Evolutionary conservation across 139 green algal species (phyloP), one percentile per base, ranked within the genome.

Genomic region (Yamagishiella unicocca): DNA sequence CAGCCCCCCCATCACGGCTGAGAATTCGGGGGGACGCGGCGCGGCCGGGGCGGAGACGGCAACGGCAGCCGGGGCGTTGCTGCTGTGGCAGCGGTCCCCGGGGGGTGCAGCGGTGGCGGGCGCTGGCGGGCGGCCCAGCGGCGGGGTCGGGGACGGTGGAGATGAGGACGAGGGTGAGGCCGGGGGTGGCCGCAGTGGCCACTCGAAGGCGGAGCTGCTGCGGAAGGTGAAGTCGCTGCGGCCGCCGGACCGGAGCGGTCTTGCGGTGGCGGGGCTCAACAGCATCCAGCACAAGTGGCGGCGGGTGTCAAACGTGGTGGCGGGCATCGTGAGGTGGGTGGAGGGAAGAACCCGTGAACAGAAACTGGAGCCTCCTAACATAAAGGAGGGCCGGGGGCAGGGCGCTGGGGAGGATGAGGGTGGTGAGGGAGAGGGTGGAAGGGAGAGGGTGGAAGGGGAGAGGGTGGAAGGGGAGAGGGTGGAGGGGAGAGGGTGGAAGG

Each of bases 281-380:
- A 54, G 27, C 38, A 70, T 46, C 27, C 35, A 46, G 61, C 14
- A 24, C 4, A 8, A n/a, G 14, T 85, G 79, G 79, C 38, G n/a
- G 40, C 58, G 61, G 8, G 19, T 62, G 27, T 40, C 25, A 25
- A 53, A 85, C 38, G 61, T 42, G 21, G 58, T 85, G 19, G 17
- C 61, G 9, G 43, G 40, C 29, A 75, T 85, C 17, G 29, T 75
- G 25, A 73, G 77, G 77, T 84, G 45, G 31, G 45, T 12, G n/a
- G n/a, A 58, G 14, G 50, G 50, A 58, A 12, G 50, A 58, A 58
- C 50, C 50, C 14, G n/a, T n/a, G n/a, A n/a, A n/a, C n/a, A n/a
- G n/a, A n/a, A n/a, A n/a, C n/a, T n/a, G n/a, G n/a, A n/a, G n/a
- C n/a, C n/a, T n/a, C n/a, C n/a, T n/a, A n/a, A n/a, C n/a, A n/a